Evolutionary conservation across 805 yeast species (phyloP).

Genomic region (Metschnikowia kofuensis): DNA sequence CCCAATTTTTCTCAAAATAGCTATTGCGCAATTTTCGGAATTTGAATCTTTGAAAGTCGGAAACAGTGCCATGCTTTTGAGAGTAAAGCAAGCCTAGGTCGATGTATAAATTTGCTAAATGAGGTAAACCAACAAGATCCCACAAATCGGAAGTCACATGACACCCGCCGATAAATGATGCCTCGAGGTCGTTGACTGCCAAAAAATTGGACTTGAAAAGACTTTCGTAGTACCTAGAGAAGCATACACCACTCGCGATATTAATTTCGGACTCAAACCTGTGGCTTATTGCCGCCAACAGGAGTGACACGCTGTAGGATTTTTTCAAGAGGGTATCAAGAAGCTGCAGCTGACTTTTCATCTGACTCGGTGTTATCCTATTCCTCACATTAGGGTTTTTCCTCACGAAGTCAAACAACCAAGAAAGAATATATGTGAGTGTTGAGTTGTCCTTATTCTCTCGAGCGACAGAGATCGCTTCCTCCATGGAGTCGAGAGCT

Average conservation of each 20-base stretch:
- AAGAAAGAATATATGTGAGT: conserved; percentile 65
- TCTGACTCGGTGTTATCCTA: conserved; percentile 43
- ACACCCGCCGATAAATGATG: conserved; percentile 45
- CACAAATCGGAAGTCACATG: conserved; percentile 46
- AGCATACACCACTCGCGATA: conserved; percentile 49
- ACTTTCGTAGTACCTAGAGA: conserved; percentile 50
- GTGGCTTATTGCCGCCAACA: conserved; percentile 58
- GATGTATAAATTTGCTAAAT: conserved; percentile 46
- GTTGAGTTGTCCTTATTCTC: conserved; percentile 77
- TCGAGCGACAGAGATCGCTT: conserved; percentile 83
- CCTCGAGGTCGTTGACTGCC: conserved; percentile 46
- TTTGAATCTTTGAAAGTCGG: conserved; percentile 19
- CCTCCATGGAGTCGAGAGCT: conserved; percentile 78
- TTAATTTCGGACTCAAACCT: conserved; percentile 60
- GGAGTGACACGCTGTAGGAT: conserved; percentile 48
- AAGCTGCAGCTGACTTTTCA: conserved; percentile 60
- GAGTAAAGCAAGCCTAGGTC: conserved; percentile 45
- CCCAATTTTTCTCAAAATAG: conserved; percentile 5
- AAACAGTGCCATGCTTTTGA: conserved; percentile 19
- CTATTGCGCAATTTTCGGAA: conserved; percentile 40
- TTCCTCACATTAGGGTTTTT: conserved; percentile 58
- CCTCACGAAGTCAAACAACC: conserved; percentile 70
- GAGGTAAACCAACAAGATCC: conserved; percentile 50
- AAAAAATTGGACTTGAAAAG: conserved; percentile 54
- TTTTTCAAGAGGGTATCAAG: conserved; percentile 57